Evolutionary conservation across 2,329 filamentous ascomycete genomes (phyloP), one percentile per base, ranked within the genome.

Genomic region (Fusarium napiforme): DNA sequence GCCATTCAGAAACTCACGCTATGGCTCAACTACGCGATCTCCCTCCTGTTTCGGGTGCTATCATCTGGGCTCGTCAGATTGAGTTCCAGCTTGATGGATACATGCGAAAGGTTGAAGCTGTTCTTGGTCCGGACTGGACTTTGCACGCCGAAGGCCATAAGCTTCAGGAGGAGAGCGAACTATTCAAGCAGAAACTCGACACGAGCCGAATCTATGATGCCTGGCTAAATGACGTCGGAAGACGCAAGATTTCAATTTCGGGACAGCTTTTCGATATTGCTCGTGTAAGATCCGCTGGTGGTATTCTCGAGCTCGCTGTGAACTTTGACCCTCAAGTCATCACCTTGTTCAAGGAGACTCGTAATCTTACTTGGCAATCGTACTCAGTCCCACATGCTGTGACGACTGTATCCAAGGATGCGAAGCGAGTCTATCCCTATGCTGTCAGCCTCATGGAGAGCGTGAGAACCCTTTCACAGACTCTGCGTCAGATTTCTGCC

Each of bases 91-190:
- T 99, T 15, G 93, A 98, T 79, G 93, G 92, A 16, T 99, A 99
- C 82, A 98, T 99, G 95, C 93, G 95, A 80, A 98, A 98, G 82
- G 96, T 99, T n/a, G 97, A 98, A 81, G 94, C 97, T 75, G 96
- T 99, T 42, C 89, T 99, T 28, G 96, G 96, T 56, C 92, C 93
- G 64, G 95, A 98, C 76, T 99, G 96, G 96, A 92, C 93, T 61
- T 86, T 98, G 67, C 97, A 99, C 79, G 90, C 95, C 11, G 96
- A 99, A 80, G 97, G 97, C 3, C 94, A 98, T 79, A 97, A 97
- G 82, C 88, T 99, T 26, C 93, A 96, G 78, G 92, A 91, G 64
- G 96, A 99, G 83, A 96, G 96, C 80, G 93, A 93, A 74, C 88
- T 97, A 78, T 99, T 99, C 86, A 92, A 95, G 76, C 95, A 97